Evolutionary conservation across 257 asterid species (phyloP), one percentile per base, ranked within the genome.

Genomic region (Solanum raphanifolium): DNA sequence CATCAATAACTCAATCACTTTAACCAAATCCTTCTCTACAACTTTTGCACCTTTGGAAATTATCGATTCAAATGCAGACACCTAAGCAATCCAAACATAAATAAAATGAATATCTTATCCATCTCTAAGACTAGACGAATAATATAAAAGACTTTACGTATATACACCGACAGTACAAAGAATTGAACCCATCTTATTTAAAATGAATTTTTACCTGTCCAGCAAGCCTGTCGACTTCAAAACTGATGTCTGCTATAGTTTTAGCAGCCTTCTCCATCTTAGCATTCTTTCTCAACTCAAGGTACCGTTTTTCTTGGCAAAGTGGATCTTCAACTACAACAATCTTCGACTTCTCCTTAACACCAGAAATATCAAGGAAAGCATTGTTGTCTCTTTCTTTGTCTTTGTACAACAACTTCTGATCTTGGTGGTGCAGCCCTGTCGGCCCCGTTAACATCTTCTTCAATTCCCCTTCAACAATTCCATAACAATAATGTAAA

Each of bases 351-450:
- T 96, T 96, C 85, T 96, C 95, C 88, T 96, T 96, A 72, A 96
- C 95, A 8, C 99, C 99, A 0, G 88, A 65, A 23, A 72, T 85
- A 84, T 96, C 99, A 27, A 96, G 98, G 89, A 92, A 96, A 10
- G 93, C 92, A 13, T 92, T 94, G 1, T 98, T 95, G 79, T 96
- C 96, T 90, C 98, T 93, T 87, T 96, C 99, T 86, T 91, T 94
- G 35, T 94, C 94, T 93, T 94, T 95, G 92, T 88, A 96, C 69
- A 92, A 87, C 71, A 96, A 91, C 93, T 96, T 96, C 92, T 96
- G 99, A 87, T 96, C 99, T 88, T 93, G 92, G 88, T 95, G 98
- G 91, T 95, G 96, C 91, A 96, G 81, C 3, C 99, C 98, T 5
- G 98, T 96, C 23, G 97, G 95, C 83, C 95, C 99, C 3, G 95